Evolutionary conservation across 352 stramenopile species (phyloP).

Genomic region (Phytophthora cactorum): DNA sequence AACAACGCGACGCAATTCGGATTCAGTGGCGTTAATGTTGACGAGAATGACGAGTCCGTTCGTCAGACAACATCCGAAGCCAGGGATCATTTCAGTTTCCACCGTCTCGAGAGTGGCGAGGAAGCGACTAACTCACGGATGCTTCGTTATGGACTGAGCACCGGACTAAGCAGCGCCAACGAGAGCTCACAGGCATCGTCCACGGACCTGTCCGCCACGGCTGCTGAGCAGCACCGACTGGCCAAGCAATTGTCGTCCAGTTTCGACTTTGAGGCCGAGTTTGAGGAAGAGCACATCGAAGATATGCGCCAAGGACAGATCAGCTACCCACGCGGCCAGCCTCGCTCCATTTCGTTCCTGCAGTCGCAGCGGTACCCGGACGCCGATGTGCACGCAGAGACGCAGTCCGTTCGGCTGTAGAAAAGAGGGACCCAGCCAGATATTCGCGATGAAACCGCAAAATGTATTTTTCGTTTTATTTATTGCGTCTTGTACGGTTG

Average conservation of each 20-base stretch:
- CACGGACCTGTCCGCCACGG: slow-evolving; percentile 25
- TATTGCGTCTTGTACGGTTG: background rate
- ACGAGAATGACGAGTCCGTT: slow-evolving; percentile 10
- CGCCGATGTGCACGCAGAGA: slow-evolving; percentile 72
- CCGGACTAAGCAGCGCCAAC: slow-evolving; percentile 31
- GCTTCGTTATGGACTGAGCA: slow-evolving; percentile 27
- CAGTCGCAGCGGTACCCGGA: slow-evolving; percentile 79
- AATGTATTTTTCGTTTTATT: slow-evolving; percentile 21
- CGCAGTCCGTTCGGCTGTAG: slow-evolving; percentile 53
- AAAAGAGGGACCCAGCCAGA: slow-evolving; percentile 6
- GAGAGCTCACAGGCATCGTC: slow-evolving; percentile 37
- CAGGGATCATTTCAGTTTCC: slow-evolving; percentile 38
- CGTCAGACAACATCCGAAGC: background rate
- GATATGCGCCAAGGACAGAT: slow-evolving; percentile 59
- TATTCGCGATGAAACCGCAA: background rate
- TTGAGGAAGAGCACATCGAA: slow-evolving; percentile 49
- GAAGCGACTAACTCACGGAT: slow-evolving; percentile 7
- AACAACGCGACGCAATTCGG: slow-evolving; percentile 40
- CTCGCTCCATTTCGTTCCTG: slow-evolving; percentile 73
- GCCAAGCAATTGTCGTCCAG: slow-evolving; percentile 46
- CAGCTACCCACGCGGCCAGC: slow-evolving; percentile 54
- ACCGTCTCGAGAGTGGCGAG: slow-evolving; percentile 32
- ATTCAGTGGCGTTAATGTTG: slow-evolving; percentile 31
- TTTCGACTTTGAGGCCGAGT: slow-evolving; percentile 65
- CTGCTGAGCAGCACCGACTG: slow-evolving; percentile 12